phyloP scores from a whole-genome alignment of 768 basidiomycete genomes.

The Fomitopsis pulvina region DNA sequence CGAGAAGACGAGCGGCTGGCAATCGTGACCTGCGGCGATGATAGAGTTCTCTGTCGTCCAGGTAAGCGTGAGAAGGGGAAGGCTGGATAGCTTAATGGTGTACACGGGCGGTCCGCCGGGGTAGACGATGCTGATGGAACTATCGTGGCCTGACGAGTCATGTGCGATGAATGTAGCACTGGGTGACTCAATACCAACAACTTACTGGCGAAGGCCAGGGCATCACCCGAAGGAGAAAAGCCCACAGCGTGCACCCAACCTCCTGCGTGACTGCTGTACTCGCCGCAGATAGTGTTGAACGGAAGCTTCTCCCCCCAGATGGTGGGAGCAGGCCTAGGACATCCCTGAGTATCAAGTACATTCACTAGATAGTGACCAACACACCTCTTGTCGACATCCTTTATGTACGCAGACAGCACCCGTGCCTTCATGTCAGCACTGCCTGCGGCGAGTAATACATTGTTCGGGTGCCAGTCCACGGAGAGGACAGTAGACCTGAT shows the following conservation, averaged over 20 bases:
- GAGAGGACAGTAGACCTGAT: constrained; percentile 90
- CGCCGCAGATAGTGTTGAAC: constrained; percentile 96
- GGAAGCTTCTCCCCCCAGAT: constrained; percentile 99
- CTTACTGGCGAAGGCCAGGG: constrained; percentile 88
- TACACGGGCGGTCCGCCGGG: constrained; percentile 70
- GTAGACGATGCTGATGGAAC: constrained; percentile 88
- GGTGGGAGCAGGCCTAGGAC: constrained; percentile 70
- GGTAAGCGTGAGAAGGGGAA: constrained; percentile 80
- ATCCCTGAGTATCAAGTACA: background rate
- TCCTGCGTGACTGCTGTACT: constrained; percentile 81
- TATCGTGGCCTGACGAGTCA: constrained; percentile 76
- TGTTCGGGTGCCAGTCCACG: constrained; percentile 99
- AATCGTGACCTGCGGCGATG: constrained; percentile 95
- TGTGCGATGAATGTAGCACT: background rate
- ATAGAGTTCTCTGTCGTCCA: constrained; percentile 82
- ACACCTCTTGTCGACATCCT: constrained; percentile 93
- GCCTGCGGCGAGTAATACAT: constrained; percentile 94
- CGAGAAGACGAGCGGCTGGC: constrained; percentile 85
- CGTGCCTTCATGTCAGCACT: constrained; percentile 96
- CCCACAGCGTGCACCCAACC: constrained; percentile 97
- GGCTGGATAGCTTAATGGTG: constrained; percentile 65
- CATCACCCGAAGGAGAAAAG: constrained; percentile 96
- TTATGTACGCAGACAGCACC: constrained; percentile 97
- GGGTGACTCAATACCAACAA: constrained; percentile 7
- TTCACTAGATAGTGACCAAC: constrained; percentile 6